A percentile compares a stretch with the other conserved stretches of the same genome.
Conservation (phyloP, 1,284 basidiomycete genomes). For the Phellopilus nigrolimitatus region DNA sequence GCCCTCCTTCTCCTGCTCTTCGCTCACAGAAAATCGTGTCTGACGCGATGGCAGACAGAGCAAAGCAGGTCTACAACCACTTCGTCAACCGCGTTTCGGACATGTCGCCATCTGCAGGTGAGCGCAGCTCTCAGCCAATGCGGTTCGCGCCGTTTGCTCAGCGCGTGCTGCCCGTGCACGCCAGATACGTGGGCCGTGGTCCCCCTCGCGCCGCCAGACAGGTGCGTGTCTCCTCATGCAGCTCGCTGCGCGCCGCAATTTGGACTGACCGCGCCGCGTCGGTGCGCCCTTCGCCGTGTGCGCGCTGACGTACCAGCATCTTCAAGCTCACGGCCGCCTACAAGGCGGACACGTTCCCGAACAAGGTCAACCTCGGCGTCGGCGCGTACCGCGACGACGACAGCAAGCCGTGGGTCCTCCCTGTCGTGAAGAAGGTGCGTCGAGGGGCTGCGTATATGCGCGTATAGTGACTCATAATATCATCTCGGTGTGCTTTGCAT, state of each 20-base stretch:
- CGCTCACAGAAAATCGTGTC: neutral
- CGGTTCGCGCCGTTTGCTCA: neutral
- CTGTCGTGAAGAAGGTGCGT: constrained; percentile 81
- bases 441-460: constrained; percentile 14
- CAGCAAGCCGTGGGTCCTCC: constrained; percentile 87
- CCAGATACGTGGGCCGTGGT: constrained; percentile 71
- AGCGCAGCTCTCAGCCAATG: constrained; percentile 20
- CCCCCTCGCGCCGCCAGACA: constrained; percentile 78
- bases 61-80: constrained; percentile 47
- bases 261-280: neutral
- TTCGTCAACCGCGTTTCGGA: constrained; percentile 32
- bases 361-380: constrained; percentile 91
- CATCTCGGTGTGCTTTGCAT: no score
- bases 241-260: neutral
- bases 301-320: constrained; percentile 52
- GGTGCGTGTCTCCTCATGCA: constrained; percentile 34
- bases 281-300: no score
- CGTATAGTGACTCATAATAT: neutral
- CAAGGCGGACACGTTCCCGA: constrained; percentile 74
- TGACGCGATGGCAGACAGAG: constrained; percentile 45
- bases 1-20: no score
- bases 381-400: constrained; percentile 87
- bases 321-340: constrained; percentile 89
- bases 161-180: no score
- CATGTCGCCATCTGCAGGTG: constrained; percentile 46